Conservation (phyloP, 192 early-diverging fungal genomes). For the Entomortierella lignicola region DNA sequence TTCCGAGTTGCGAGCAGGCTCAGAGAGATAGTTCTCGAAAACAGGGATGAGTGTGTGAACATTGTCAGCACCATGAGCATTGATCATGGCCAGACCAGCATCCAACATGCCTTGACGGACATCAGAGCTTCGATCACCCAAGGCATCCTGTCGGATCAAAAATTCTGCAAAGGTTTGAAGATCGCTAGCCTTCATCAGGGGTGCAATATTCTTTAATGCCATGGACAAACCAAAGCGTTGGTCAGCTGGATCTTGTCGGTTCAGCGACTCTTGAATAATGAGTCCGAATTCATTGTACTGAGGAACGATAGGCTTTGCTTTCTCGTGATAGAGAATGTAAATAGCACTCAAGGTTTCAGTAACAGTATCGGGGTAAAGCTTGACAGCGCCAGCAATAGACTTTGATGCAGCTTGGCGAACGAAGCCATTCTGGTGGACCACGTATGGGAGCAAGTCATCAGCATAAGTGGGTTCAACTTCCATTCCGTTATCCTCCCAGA, state of each 20-base stretch:
- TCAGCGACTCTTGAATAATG: constrained; percentile 84
- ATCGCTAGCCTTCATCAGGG: constrained; percentile 62
- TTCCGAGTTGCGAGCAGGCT: constrained; percentile 75
- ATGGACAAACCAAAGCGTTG: constrained; percentile 88
- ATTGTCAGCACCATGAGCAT: constrained; percentile 74
- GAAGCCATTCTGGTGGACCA: constrained; percentile 63
- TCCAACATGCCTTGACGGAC: constrained; percentile 89
- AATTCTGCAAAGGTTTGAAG: constrained; percentile 73
- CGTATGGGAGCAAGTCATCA: constrained; percentile 54
- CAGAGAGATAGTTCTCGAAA: constrained; percentile 82
- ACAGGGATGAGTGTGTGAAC: constrained; percentile 76
- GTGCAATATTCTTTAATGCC: constrained; percentile 76
- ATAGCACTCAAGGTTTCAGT: constrained; percentile 66
- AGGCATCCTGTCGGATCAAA: constrained; percentile 83
- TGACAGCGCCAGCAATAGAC: constrained; percentile 73
- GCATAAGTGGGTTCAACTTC: constrained; percentile 62
- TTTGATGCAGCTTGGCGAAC: constrained; percentile 72
- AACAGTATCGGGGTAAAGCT: constrained; percentile 63
- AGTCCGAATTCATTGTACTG: constrained; percentile 94
- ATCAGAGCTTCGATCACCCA: constrained; percentile 83
- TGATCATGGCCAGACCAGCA: constrained; percentile 84
- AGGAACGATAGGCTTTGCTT: constrained; percentile 79
- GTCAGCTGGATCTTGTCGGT: constrained; percentile 82
- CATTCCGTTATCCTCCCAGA: constrained; percentile 78
- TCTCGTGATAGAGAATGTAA: constrained; percentile 68